Evolutionary conservation across 805 yeast genomes (phyloP).

Genomic region (Helenozyma rhizophorensis): DNA sequence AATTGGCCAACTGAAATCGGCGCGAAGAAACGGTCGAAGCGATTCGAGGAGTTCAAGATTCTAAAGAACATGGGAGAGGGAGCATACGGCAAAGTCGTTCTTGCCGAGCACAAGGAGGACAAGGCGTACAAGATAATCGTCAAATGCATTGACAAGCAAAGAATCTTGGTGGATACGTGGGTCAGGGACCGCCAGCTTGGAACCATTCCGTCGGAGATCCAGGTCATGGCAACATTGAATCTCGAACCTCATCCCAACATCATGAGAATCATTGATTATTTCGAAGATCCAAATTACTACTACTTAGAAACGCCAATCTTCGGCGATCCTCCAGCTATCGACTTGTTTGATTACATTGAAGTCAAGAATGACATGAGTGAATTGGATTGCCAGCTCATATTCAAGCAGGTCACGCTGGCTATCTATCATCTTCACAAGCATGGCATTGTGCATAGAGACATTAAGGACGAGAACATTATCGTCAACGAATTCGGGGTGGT

Average conservation of each 20-base stretch:
- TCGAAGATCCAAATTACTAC: conserved; percentile 86
- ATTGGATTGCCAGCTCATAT: conserved; percentile 70
- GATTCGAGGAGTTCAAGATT: conserved; percentile 64
- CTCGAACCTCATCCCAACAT: conserved; percentile 82
- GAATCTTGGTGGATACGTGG: conserved; percentile 96
- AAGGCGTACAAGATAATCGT: conserved; percentile 65
- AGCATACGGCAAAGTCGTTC: conserved; percentile 90
- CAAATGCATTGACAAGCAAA: conserved; percentile 86
- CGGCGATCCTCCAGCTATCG: conserved; percentile 87
- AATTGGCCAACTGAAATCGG: conserved; percentile 58
- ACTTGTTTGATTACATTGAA: conserved; percentile 88
- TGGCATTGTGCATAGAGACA: conserved; percentile 91
- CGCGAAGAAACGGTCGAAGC: conserved; percentile 61
- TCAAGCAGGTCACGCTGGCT: conserved; percentile 75
- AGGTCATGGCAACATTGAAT: conserved; percentile 80
- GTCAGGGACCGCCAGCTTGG: conserved; percentile 88
- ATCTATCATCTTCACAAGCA: conserved; percentile 75
- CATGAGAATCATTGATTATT: conserved; percentile 80
- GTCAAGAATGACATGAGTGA: conserved; percentile 78
- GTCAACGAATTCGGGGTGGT: conserved; percentile 77
- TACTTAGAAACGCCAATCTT: conserved; percentile 90
- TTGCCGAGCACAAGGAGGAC: conserved; percentile 66
- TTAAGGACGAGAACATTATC: conserved; percentile 91
- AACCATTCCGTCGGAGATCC: conserved; percentile 94
- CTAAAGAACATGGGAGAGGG: conserved; percentile 89